Evolutionary conservation across 2,329 filamentous ascomycete genomes (phyloP).

Genomic region (Aureobasidium pullulans): DNA sequence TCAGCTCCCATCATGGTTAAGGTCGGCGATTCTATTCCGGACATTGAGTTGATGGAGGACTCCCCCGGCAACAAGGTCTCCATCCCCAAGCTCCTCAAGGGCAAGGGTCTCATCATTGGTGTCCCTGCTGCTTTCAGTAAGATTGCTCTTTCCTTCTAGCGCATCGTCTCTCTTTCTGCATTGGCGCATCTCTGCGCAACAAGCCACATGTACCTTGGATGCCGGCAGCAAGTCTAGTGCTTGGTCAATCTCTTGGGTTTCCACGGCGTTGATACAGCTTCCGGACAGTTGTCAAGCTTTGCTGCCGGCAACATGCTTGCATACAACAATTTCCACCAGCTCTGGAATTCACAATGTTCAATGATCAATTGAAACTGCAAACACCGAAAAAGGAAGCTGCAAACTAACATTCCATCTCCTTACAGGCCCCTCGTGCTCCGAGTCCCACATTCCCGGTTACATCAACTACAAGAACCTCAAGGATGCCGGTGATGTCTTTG

Average conservation of each 20-base stretch:
- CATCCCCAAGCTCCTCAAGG: conserved; percentile 68
- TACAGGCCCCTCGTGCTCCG: conserved; percentile 53
- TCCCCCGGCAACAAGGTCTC: conserved; percentile 91
- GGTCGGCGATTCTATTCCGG: conserved; percentile 71
- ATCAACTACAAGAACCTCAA: conserved; percentile 72
- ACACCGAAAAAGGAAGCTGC: not conserved
- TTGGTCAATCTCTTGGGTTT: not conserved
- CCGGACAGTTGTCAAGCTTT: not conserved
- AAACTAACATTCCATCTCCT: not conserved
- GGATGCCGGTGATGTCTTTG: conserved; percentile 75
- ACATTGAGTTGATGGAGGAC: conserved; percentile 69
- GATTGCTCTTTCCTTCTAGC: conserved; percentile 9
- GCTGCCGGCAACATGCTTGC: too few species aligned
- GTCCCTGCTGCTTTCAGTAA: conserved; percentile 53
- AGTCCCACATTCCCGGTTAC: conserved; percentile 75
- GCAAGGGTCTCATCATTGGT: conserved; percentile 75
- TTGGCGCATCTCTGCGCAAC: not conserved
- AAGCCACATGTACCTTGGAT: not conserved
- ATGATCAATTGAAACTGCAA: not conserved
- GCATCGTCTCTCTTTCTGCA: not conserved
- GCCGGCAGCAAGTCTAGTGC: not conserved
- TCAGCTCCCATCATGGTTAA: conserved; percentile 59
- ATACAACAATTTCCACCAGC: not conserved
- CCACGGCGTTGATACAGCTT: not conserved
- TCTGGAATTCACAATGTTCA: not conserved